Conservation (phyloP, 306 rosid genomes). For the Rubus parviflorus region DNA sequence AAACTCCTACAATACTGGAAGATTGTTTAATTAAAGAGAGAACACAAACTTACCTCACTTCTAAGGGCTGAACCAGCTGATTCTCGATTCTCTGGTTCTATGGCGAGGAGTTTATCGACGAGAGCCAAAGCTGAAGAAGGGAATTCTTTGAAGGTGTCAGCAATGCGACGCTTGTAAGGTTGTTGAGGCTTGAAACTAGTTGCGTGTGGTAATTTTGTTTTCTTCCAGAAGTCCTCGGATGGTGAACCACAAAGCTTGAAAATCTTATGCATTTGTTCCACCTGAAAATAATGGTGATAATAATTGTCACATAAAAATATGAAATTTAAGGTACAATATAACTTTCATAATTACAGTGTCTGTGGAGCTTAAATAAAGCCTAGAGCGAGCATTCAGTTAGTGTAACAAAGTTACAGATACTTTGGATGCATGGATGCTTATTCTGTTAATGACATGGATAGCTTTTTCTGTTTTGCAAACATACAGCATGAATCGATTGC, state of each 20-base stretch:
- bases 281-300: conserved; percentile 41
- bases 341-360: background rate
- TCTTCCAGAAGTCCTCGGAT: conserved; percentile 75
- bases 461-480: background rate
- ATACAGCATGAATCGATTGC: background rate
- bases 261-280: conserved; percentile 95
- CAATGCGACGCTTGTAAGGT: conserved; percentile 56
- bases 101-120: conserved; percentile 65
- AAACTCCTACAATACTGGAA: background rate
- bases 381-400: background rate
- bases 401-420: background rate
- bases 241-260: conserved; percentile 97
- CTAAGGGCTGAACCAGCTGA: conserved; percentile 64
- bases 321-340: background rate
- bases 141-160: conserved; percentile 56
- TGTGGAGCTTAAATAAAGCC: background rate
- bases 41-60: conserved; percentile 55
- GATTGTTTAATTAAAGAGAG: background rate
- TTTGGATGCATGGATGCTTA: background rate
- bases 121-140: conserved; percentile 69
- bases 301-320: background rate
- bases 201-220: conserved; percentile 73
- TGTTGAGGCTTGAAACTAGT: conserved; percentile 91
- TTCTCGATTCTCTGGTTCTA: conserved; percentile 73
- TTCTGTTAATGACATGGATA: background rate